These are phyloP conservation scores for Rhodosorus marinus DNA, from an alignment of 23 red algal genomes.

Conservation along the genomic window DNA sequence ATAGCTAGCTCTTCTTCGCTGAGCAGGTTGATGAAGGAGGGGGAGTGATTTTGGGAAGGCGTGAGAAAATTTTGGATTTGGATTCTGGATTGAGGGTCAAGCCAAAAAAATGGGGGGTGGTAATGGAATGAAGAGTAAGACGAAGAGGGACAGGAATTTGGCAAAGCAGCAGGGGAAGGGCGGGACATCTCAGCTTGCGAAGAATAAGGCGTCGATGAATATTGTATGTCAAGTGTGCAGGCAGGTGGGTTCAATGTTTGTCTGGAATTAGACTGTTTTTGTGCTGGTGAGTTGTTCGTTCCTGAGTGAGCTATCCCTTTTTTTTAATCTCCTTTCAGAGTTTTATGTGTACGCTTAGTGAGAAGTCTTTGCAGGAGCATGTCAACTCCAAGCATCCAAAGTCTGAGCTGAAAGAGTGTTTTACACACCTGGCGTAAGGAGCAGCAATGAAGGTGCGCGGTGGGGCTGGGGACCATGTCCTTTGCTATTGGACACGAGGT, in stretches of 20 bases:
- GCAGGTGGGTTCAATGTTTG: slow-evolving; percentile 13
- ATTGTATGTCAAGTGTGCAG: slow-evolving; percentile 40
- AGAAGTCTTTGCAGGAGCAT: slow-evolving; percentile 36
- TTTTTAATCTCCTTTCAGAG: slow-evolving; percentile 2
- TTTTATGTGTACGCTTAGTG: slow-evolving; percentile 52
- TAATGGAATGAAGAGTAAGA: slow-evolving; percentile 41
- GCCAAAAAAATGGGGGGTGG: slow-evolving; percentile 16
- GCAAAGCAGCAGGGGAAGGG: slow-evolving; percentile 13
- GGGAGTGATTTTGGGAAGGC: too few species aligned
- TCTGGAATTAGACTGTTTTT: not conserved
- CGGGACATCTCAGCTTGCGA: slow-evolving; percentile 21
- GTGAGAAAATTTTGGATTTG: too few species aligned
- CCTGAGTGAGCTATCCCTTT: not conserved
- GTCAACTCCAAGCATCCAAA: slow-evolving; percentile 35
- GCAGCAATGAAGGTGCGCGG: too few species aligned
- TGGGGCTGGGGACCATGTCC: too few species aligned
- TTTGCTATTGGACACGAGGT: too few species aligned
- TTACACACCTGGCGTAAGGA: too few species aligned
- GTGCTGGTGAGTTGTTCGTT: not conserved
- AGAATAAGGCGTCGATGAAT: slow-evolving; percentile 24
- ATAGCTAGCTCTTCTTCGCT: too few species aligned
- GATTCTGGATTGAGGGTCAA: too few species aligned
- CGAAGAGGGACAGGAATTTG: slow-evolving; percentile 41
- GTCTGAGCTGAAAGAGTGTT: slow-evolving; percentile 14
- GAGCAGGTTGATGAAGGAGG: too few species aligned